Conservation (phyloP, 345 rosid species). For the Punica granatum region DNA sequence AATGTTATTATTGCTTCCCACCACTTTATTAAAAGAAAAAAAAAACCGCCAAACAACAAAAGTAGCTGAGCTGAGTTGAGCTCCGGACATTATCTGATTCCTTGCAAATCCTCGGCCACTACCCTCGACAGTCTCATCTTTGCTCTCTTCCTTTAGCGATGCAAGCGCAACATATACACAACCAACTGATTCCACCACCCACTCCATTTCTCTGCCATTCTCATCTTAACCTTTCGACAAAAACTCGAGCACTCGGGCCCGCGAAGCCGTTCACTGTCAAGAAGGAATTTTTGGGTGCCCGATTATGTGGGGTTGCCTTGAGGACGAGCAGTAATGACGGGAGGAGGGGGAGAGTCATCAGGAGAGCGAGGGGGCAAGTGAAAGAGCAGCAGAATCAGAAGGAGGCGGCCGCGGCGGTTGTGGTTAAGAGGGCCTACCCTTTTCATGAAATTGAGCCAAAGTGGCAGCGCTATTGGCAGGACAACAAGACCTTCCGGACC, state of each 20-base stretch:
- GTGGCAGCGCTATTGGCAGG: conserved; percentile 89
- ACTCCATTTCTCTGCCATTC: background rate
- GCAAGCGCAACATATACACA: background rate
- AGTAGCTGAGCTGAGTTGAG: background rate
- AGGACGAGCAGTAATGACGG: background rate
- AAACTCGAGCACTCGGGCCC: background rate
- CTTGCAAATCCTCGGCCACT: background rate
- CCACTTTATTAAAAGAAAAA: no score
- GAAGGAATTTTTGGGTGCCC: background rate
- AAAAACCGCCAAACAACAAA: background rate
- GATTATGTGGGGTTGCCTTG: background rate
- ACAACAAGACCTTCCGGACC: conserved; percentile 65
- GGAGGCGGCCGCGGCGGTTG: conserved; percentile 12
- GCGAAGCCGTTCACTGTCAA: background rate
- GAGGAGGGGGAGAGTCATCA: background rate
- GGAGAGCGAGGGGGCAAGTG: conserved; percentile 6
- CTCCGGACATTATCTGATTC: background rate
- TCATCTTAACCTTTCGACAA: background rate
- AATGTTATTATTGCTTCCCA: no score
- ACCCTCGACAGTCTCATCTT: fast-evolving
- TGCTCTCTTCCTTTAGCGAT: background rate
- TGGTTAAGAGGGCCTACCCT: conserved; percentile 62
- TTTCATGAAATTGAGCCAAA: conserved; percentile 86
- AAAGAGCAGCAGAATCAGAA: conserved; percentile 20
- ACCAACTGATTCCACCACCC: background rate